A percentile compares a stretch with the other conserved stretches of the same genome.
These are phyloP conservation scores for Curvularia verruculosa DNA, from an alignment of 2,329 filamentous ascomycete genomes.

Conservation along the genomic window DNA sequence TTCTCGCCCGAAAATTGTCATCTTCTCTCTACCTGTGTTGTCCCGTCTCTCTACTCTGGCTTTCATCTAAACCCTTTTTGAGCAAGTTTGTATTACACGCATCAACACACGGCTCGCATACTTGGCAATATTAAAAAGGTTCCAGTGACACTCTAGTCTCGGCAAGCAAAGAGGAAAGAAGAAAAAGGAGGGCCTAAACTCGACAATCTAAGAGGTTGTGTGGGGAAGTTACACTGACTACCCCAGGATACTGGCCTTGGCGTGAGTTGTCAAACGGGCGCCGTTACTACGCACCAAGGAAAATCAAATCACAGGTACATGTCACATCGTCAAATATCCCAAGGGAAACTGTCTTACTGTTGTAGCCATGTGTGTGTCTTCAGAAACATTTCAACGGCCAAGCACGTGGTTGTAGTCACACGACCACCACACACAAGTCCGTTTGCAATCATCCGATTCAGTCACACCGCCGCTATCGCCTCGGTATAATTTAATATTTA, in stretches of 20 bases:
- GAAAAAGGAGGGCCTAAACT: background rate
- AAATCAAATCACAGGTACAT: background rate
- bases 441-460: background rate
- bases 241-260: background rate
- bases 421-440: background rate
- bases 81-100: background rate
- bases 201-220: background rate
- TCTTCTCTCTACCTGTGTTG: background rate
- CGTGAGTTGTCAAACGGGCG: background rate
- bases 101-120: background rate
- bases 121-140: background rate
- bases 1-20: background rate
- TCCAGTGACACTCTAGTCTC: background rate
- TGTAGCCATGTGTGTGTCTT: background rate
- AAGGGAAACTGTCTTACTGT: background rate
- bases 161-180: background rate
- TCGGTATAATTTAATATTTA: background rate
- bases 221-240: background rate
- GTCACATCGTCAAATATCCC: background rate
- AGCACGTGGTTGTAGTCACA: constrained; percentile 3
- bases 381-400: background rate
- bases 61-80: background rate
- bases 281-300: background rate
- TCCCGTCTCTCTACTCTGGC: background rate
- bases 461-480: constrained; percentile 1